Conservation (phyloP, 306 rosid genomes). For the Rosa multiflora region DNA sequence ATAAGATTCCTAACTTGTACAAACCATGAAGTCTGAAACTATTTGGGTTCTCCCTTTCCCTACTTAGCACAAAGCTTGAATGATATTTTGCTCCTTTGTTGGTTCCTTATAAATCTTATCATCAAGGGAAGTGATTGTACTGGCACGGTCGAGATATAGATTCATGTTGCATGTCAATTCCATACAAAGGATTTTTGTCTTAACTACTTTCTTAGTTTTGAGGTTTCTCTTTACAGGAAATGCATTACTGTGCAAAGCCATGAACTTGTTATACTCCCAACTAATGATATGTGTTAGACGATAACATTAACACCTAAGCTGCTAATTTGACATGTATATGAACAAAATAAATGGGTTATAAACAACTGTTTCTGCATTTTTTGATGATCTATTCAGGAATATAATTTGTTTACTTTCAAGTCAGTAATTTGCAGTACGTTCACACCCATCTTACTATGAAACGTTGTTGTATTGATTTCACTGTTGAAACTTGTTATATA, state of each 20-base stretch:
- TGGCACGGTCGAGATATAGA: background rate
- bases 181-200: background rate
- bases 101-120: background rate
- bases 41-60: background rate
- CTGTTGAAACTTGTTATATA: background rate
- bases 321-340: background rate
- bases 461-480: background rate
- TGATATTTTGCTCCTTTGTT: background rate
- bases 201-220: background rate
- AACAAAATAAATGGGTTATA: background rate
- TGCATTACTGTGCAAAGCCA: background rate
- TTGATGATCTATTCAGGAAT: background rate
- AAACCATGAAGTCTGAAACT: background rate
- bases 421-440: too few relatives aligned
- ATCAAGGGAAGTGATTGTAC: background rate
- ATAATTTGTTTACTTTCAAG: too few relatives aligned
- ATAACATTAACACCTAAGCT: background rate
- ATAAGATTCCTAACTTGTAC: background rate
- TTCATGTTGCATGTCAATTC: background rate
- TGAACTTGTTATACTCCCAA: background rate
- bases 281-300: background rate
- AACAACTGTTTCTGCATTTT: background rate
- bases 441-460: background rate
- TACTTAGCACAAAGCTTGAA: background rate
- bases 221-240: background rate